A percentile compares a stretch with the other conserved stretches of the same genome.
These are phyloP conservation scores for Phialocephala subalpina DNA, from an alignment of 2,329 filamentous ascomycete genomes.

Conservation along the genomic window DNA sequence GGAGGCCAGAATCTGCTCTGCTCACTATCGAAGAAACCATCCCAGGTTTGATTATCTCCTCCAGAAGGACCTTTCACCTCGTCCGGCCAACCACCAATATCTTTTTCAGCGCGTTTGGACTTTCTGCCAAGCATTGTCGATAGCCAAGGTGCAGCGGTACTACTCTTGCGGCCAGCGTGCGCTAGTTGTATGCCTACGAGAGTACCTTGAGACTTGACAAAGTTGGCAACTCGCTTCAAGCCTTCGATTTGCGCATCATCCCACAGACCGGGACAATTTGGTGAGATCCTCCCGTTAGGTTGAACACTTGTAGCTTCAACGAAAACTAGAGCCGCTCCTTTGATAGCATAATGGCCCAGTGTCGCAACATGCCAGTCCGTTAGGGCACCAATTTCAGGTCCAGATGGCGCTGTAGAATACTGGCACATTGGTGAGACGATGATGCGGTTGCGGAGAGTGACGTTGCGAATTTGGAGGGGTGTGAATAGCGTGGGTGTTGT, in stretches of 20 bases:
- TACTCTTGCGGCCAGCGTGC: slow-evolving; percentile 62
- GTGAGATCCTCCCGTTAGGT: slow-evolving; percentile 37
- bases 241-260: slow-evolving; percentile 44
- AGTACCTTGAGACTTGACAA: slow-evolving; percentile 58
- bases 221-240: slow-evolving; percentile 45
- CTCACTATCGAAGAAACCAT: slow-evolving; percentile 39
- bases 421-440: neutral
- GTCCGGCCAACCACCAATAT: slow-evolving; percentile 42
- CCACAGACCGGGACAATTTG: slow-evolving; percentile 41
- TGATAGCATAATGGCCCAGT: neutral
- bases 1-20: slow-evolving; percentile 42
- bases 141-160: slow-evolving; percentile 43
- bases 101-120: neutral
- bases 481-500: slow-evolving; percentile 3
- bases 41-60: slow-evolving; percentile 44
- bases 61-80: slow-evolving; percentile 58
- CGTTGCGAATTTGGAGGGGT: neutral
- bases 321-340: slow-evolving; percentile 27
- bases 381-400: neutral
- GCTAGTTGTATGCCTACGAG: slow-evolving; percentile 73
- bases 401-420: neutral
- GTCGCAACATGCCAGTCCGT: slow-evolving; percentile 1
- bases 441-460: slow-evolving; percentile 2
- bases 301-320: slow-evolving; percentile 39
- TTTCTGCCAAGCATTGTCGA: neutral